Percentiles rank a stretch among this genome's conserved stretches.
These are phyloP conservation scores for Solanum megistacrolobum DNA, from an alignment of 257 asterid species.

Conservation along the genomic window DNA sequence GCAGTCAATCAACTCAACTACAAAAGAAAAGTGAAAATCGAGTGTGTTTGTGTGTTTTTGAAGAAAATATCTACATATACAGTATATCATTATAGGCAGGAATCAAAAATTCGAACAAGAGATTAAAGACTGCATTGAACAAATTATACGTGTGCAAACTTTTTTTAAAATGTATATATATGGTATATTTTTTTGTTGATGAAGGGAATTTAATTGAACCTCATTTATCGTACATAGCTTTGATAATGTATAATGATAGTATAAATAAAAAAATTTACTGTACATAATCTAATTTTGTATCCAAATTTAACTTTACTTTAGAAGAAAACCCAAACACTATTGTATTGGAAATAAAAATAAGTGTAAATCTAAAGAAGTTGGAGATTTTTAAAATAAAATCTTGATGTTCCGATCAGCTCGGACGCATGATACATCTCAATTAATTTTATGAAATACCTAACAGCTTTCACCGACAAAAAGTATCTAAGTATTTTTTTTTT, in stretches of 20 bases:
- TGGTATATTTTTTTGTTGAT: neutral
- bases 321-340: neutral
- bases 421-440: neutral
- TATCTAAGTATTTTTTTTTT: neutral
- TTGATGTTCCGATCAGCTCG: neutral
- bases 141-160: neutral
- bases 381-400: neutral
- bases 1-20: neutral
- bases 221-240: too few species aligned
- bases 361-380: neutral
- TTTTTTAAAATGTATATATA: neutral
- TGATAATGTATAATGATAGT: neutral
- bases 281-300: neutral
- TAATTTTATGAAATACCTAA: neutral
- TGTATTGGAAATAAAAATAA: too few species aligned
- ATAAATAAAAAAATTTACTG: neutral
- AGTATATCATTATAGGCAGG: neutral
- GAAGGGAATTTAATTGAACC: neutral
- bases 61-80: neutral
- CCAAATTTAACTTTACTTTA: neutral
- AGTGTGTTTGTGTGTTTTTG: neutral
- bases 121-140: neutral
- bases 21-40: neutral
- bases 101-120: neutral
- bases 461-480: fast-evolving